A percentile compares a stretch with the other conserved stretches of the same genome.
These are phyloP conservation scores for Macrolepiota fuliginosa DNA, from an alignment of 768 basidiomycete species.

Conservation along the genomic window DNA sequence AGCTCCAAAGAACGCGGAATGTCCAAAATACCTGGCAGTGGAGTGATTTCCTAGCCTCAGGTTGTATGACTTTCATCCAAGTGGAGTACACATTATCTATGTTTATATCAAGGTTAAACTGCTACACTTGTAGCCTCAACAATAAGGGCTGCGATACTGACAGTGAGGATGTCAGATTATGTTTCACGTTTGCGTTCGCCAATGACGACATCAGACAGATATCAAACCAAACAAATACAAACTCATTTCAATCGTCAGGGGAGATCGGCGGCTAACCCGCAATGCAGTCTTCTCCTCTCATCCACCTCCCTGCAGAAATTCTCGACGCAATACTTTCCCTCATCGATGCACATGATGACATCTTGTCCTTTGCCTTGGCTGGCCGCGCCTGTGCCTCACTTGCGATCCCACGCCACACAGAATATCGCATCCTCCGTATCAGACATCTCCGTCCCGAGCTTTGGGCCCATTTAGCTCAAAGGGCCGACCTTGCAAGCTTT, in stretches of 20 bases:
- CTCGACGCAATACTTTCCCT: constrained; percentile 46
- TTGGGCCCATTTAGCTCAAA: constrained; percentile 50
- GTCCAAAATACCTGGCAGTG: background rate
- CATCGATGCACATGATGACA: constrained; percentile 37
- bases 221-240: constrained; percentile 7
- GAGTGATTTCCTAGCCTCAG: background rate
- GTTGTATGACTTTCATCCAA: background rate
- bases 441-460: constrained; percentile 36
- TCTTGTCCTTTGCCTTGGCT: constrained; percentile 43
- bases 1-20: background rate
- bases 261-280: background rate
- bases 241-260: background rate
- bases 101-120: background rate
- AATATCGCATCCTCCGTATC: constrained; percentile 49
- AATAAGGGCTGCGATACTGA: background rate
- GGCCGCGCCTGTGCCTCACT: constrained; percentile 34
- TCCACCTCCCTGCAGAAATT: constrained; percentile 44
- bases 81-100: background rate
- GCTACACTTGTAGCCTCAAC: background rate
- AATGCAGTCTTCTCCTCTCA: constrained; percentile 21
- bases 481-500: constrained; percentile 46
- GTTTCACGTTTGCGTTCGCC: background rate
- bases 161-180: background rate
- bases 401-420: constrained; percentile 45
- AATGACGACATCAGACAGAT: background rate